Base-by-base conservation (phyloP, 257 asterid genomes). In the Solanum pennellii region DNA sequence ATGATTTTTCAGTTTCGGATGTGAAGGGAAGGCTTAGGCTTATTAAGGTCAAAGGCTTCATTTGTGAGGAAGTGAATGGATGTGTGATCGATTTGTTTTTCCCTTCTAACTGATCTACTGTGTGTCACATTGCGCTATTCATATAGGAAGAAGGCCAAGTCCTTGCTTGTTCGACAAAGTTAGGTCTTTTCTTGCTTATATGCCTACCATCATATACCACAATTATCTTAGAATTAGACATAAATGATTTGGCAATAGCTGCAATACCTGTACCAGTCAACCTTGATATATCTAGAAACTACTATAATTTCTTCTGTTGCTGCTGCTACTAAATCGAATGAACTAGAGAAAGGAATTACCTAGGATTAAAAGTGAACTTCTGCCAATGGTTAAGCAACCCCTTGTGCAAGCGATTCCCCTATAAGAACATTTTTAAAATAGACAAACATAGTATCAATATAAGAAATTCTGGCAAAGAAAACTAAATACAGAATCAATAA, bases 381-480 rank as follows among this genome's bases (percentile, higher is more conserved):
- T 94, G 98, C 97, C 98, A 97, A 91, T 97, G 99, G 91, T 92
- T 94, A 90, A 94, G 89, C 86, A 97, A 91, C 86, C 94, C 98
- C 92, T 97, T 95, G 84, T 97, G 97, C 91, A 97, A 93, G 88
- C 98, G 97, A 87, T 92, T 95, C 62, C 99, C 99, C 99, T 97
- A 91, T 12, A 88, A 83, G 6, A 77, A 86, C 6, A 47, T 29
- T 80, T 80, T 9, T 71, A 27, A 86, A 42, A 86, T 56, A 47
- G 31, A 71, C 7, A 85, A 45, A 39, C 25, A 33, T 20, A 25
- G 29, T 9, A 11, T 29, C 44, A 27, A 5, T 80, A 80, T 18
- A 45, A 16, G 42, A 27, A 27, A 80, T 18, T 80, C 27, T 80
- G 68, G 13, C 41, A 47, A 47, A 80, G 16, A 44, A 9, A 29